Evolutionary conservation across 768 basidiomycete genomes (phyloP).

Genomic region (Lactarius akahatsu): DNA sequence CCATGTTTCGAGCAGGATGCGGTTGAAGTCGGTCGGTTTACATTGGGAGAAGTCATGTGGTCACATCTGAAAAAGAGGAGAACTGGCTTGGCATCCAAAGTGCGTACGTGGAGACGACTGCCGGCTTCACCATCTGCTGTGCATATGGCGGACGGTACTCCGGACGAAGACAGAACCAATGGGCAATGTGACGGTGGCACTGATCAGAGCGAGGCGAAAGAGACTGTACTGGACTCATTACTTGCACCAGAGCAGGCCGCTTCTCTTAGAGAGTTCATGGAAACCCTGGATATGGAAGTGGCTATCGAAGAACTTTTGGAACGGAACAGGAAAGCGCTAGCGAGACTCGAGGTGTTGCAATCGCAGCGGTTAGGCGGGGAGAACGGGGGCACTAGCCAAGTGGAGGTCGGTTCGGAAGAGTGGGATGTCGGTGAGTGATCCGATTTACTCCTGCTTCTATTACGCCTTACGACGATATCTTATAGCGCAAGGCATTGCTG

Average conservation of each 20-base stretch:
- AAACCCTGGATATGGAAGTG: conserved; percentile 62
- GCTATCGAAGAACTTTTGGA: conserved; percentile 68
- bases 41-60: conserved; percentile 60
- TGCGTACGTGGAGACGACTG: not conserved
- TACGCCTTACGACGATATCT: not conserved
- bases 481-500: conserved; percentile 68
- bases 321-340: conserved; percentile 61
- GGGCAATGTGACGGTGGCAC: conserved; percentile 25
- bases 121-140: not conserved
- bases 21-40: conserved; percentile 61
- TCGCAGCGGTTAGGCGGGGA: conserved; percentile 49
- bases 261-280: conserved; percentile 59
- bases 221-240: conserved; percentile 50
- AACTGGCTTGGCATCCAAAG: conserved; percentile 35
- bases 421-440: conserved; percentile 69
- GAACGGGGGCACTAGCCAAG: conserved; percentile 44
- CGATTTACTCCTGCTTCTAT: conserved; percentile 19
- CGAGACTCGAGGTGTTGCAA: conserved; percentile 66
- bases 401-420: conserved; percentile 73
- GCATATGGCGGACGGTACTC: conserved; percentile 13
- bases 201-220: conserved; percentile 33
- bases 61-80: conserved; percentile 46
- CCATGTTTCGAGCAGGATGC: conserved; percentile 77
- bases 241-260: conserved; percentile 56
- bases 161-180: conserved; percentile 23